Percentiles rank a stretch among this genome's conserved stretches.
phyloP scores from a whole-genome alignment of 73 alveolate species.

The Paramecium bursaria region DNA sequence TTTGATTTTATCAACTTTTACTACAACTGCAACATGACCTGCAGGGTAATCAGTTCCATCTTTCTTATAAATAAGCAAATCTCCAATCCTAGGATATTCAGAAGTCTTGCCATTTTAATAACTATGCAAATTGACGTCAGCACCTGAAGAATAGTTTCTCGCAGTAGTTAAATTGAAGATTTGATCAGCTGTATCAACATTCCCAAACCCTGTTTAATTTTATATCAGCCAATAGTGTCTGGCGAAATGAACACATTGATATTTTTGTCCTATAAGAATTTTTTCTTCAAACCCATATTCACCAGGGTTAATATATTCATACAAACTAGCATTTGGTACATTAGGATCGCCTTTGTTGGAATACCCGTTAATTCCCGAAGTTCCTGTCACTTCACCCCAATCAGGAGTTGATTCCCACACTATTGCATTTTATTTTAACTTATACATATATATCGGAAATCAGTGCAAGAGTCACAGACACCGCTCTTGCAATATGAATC shows the following conservation, averaged over 20 bases:
- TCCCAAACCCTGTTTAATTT: neutral
- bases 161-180: constrained; percentile 15
- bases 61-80: constrained; percentile 38
- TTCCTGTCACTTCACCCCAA: neutral
- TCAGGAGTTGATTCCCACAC: constrained; percentile 3
- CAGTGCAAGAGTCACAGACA: neutral
- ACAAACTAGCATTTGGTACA: neutral
- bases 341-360: neutral
- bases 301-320: neutral
- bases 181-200: constrained; percentile 27
- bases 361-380: neutral
- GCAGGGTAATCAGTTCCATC: neutral
- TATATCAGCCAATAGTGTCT: constrained; percentile 25
- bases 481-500: constrained; percentile 35
- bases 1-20: neutral
- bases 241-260: constrained; percentile 56
- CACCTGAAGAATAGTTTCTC: neutral
- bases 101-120: neutral
- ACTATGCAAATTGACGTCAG: neutral
- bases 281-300: constrained; percentile 2
- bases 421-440: neutral
- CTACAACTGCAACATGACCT: constrained; percentile 45
- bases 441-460: constrained; percentile 1
- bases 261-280: neutral
- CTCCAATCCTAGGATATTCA: neutral